Base-by-base conservation (phyloP, 2,329 filamentous ascomycete genomes). In the Botrytis squamosa region DNA sequence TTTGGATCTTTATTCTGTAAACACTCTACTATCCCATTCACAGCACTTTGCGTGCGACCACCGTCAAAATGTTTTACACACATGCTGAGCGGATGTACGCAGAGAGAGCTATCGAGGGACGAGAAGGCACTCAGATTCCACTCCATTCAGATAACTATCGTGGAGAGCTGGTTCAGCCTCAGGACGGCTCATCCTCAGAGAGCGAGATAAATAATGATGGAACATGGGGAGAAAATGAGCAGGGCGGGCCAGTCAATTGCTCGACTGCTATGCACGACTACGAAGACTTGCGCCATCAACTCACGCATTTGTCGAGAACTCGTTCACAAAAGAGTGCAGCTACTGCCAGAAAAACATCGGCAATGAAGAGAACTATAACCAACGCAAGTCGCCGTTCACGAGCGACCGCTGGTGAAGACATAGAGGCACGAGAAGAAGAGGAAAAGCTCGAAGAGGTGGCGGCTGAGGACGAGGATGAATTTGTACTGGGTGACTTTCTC, bases 141-240 rank as follows among this genome's bases (percentile, higher is more conserved):
- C 73, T 80, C 33, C 78, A 80, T 70, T 78, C 79, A 70, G 71
- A 76, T 36, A 75, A 76, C 66, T 66, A 76, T 40, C 72, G 67
- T 55, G 71, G 73, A 52, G 75, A 77, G 46, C 67, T 38, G 6
- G 33, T 62, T 40, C 49, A 73, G 33, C 49, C 73, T 4, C 75
- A 76, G 44, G 76, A 76, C 16, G 52, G 67, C 5, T 73, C 76
- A 16, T 73, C 75, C n/a, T 72, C 70, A 44, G 60, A 66, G 49
- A n/a, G 46, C 25, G 73, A 75, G 52, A 66, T n/a, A 4, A 68
- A 71, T 20, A 70, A 75, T 44, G 84, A 84, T 67, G 88, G 89
- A 49, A 89, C 87, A 33, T 92, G 90, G 90, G 90, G 90, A 22
- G 90, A 92, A 80, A 82, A 84, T 64, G 88, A 90, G 79, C 84